Base-by-base conservation (phyloP, 768 basidiomycete species). In the Kwoniella newhampshirensis region DNA sequence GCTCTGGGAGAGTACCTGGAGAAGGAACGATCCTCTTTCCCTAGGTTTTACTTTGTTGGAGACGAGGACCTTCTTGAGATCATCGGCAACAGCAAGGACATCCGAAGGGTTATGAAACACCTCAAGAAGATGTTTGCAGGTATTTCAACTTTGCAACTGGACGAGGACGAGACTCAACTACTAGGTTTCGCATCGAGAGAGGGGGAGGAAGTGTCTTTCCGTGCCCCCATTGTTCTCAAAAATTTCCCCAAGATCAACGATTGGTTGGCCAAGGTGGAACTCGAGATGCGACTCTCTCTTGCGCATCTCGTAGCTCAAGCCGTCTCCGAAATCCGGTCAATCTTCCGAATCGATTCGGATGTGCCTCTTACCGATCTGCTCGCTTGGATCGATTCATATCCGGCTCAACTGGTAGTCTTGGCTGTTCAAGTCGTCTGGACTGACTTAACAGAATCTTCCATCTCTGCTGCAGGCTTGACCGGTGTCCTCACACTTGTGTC, bases 61-160 rank as follows among this genome's bases (percentile, higher is more conserved):
- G 96, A 99, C 77, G 96, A 99, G 74, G 96, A 99, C 74, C 79
- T 99, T 59, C 82, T 99, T 61, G 96, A 99, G 77, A 99, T 99
- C 68, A 98, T 99, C 63, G 96, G 96, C 62, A 99, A 99, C 80
- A 96, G 91, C 82, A 99, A 97, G 77, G 93, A 98, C 71, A 96
- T 98, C 66, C 78, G 91, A 41, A 88, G 96, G 36, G 89, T 98
- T 77, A 91, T 96, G 90, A 99, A 99, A 68, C 96, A 98, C 79
- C 82, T 99, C 58, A 98, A 97, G 81, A 99, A 99, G 82, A 99
- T 99, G 96, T 99, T 99, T 77, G 96, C 96, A 20, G 96, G 96
- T 25, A 87, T 99, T 36, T 87, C 91, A 1, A 92, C 91, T 0
- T 82, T 98, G 64, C 82, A 80, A 66, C 81, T 98, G 25, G 90